Conservation (phyloP, 192 early-diverging fungal species). For the Lobosporangium transversale region DNA sequence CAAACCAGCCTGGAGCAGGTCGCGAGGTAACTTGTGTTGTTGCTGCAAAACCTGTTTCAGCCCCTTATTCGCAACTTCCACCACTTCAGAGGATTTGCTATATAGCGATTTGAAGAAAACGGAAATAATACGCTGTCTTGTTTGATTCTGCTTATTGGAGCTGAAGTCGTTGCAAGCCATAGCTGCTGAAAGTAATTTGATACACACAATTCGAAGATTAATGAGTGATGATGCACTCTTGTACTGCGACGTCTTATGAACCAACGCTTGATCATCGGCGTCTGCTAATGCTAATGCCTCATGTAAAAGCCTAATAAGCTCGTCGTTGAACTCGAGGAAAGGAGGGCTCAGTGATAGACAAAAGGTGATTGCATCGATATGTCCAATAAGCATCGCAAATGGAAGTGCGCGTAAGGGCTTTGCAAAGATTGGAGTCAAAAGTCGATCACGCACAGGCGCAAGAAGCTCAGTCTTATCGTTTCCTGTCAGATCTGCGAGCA, state of each 20-base stretch:
- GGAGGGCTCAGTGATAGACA: conserved; percentile 90
- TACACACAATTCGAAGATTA: conserved; percentile 94
- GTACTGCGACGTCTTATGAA: conserved; percentile 81
- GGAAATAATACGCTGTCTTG: conserved; percentile 89
- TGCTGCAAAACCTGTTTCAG: conserved; percentile 81
- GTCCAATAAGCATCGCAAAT: conserved; percentile 96
- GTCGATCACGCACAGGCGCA: conserved; percentile 80
- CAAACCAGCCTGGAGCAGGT: conserved; percentile 94
- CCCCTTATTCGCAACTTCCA: conserved; percentile 93
- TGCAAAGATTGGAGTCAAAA: conserved; percentile 93
- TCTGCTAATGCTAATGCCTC: conserved; percentile 95
- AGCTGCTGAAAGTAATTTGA: conserved; percentile 93
- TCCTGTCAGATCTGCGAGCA: conserved; percentile 82
- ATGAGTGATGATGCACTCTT: conserved; percentile 85
- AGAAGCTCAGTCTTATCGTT: conserved; percentile 88
- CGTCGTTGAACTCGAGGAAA: conserved; percentile 90
- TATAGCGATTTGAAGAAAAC: conserved; percentile 99
- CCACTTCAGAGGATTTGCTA: conserved; percentile 92
- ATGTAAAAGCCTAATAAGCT: conserved; percentile 86
- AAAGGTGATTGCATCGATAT: conserved; percentile 98
- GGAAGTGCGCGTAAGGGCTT: conserved; percentile 97
- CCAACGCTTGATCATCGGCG: conserved; percentile 96
- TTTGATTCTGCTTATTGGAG: conserved; percentile 75
- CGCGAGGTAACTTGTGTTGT: conserved; percentile 92
- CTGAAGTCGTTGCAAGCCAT: conserved; percentile 91